Percentiles rank a stretch among this genome's conserved stretches.
phyloP scores from a whole-genome alignment of 495 filamentous ascomycete genomes.

The Apodospora peruviana region DNA sequence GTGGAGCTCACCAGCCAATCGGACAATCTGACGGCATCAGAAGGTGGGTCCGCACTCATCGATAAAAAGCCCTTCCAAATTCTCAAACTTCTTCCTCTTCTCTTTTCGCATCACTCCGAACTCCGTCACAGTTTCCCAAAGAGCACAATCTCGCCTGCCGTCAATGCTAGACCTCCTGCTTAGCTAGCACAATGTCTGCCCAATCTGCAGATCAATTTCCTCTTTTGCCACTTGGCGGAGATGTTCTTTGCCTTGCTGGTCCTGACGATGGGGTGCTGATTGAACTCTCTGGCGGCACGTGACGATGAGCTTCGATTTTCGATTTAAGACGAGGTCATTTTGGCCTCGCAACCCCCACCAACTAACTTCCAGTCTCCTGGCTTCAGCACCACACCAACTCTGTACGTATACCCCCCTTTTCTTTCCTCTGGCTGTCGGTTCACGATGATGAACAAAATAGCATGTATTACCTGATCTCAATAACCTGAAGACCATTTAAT shows the following conservation, averaged over 20 bases:
- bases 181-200: too few species aligned
- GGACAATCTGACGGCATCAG: neutral
- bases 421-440: constrained; percentile 10
- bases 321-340: too few species aligned
- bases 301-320: too few species aligned
- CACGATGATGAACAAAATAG: constrained; percentile 48
- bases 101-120: constrained; percentile 4
- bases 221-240: neutral
- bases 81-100: constrained; percentile 1
- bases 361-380: neutral
- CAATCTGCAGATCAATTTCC: too few species aligned
- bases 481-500: constrained; percentile 40
- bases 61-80: constrained; percentile 1
- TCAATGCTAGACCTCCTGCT: too few species aligned
- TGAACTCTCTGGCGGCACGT: neutral
- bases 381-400: neutral
- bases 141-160: too few species aligned
- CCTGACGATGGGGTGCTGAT: neutral
- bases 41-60: neutral
- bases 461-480: constrained; percentile 64
- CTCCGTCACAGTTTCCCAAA: neutral
- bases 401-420: neutral
- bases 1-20: neutral
- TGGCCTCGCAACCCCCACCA: too few species aligned
- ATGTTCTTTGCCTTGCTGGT: constrained; percentile 5